Conservation (phyloP, 2,329 filamentous ascomycete genomes). For the Trichothecium roseum region DNA sequence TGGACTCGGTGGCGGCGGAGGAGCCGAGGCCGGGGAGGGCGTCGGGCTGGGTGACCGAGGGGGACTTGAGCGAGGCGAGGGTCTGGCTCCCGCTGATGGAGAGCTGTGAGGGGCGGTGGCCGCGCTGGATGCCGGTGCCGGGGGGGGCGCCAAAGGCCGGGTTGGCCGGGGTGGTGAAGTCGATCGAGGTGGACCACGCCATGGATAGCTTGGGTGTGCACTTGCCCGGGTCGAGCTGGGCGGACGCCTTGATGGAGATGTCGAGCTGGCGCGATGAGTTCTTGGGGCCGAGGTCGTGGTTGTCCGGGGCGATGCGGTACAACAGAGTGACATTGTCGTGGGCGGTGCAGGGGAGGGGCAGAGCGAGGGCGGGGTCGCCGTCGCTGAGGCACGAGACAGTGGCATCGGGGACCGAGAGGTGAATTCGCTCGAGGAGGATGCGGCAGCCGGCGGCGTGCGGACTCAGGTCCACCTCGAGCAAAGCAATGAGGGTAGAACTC, state of each 20-base stretch:
- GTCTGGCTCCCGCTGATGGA: conserved; percentile 46
- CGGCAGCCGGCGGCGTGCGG: conserved; percentile 54
- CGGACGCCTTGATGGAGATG: conserved; percentile 50
- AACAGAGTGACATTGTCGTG: conserved; percentile 69
- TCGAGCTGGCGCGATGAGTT: conserved; percentile 41
- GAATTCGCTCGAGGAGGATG: conserved; percentile 49
- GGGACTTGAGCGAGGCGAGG: conserved; percentile 44
- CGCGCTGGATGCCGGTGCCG: conserved; percentile 47
- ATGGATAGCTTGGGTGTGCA: conserved; percentile 55
- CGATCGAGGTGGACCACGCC: conserved; percentile 57
- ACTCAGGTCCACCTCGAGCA: conserved; percentile 66
- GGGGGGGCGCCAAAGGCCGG: conserved; percentile 47
- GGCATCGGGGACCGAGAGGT: conserved; percentile 47
- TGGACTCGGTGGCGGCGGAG: conserved; percentile 33
- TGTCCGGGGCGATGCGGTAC: conserved; percentile 49
- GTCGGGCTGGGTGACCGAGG: conserved; percentile 48
- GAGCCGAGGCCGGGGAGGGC: conserved; percentile 49
- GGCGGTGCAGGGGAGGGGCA: conserved; percentile 53
- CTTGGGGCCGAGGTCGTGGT: conserved; percentile 29
- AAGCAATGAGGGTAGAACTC: conserved; percentile 53
- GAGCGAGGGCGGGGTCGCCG: conserved; percentile 27
- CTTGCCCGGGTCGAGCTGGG: conserved; percentile 40
- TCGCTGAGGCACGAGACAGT: conserved; percentile 47
- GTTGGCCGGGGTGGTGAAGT: conserved; percentile 58
- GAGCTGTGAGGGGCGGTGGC: conserved; percentile 53